Evolutionary conservation across 768 basidiomycete species (phyloP), one percentile per base, ranked within the genome.

Genomic region (Albatrellus ellisii): DNA sequence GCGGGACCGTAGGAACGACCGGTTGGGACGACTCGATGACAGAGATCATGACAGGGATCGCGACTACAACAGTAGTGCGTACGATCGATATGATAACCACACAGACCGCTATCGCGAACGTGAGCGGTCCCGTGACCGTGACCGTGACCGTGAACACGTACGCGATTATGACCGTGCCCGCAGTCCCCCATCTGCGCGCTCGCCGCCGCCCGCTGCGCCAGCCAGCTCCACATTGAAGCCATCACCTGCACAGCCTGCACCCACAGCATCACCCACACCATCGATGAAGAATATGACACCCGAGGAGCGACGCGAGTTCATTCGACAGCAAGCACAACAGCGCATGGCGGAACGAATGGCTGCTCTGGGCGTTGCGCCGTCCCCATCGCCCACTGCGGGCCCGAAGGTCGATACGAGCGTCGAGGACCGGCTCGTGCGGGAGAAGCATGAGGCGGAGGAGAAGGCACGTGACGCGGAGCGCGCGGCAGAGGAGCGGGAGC

Each of bases 371-470:
- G 72, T 95, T 14, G 68, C 69, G 11, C 58, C 72, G 1, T 57
- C 35, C 18, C 36, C 48, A 17, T 24, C 66, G 9, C 31, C 63
- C 0, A 52, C 67, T 6, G 61, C 66, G 0, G 50, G 70, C 11
- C 57, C 75, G 6, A 59, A 67, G 10, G 65, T 91, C 8, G 92
- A 95, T 57, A 79, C 73, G 6, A 72, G 68, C 40, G 88, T 95
- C 2, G 84, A 89, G 55, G 85, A 91, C 49, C 67, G 92, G 8
- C 69, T 98, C 4, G 78, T 74, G 27, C 69, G 77, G 51, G 94
- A 98, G 54, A 85, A 82, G 66, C 78, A 73, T 55, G 94, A 95
- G 56, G 92, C 92, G 0, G 91, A 90, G 49, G 85, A 88, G 57
- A 88, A 85, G 58, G 75, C 73, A 0, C 71, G 67, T 43, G 63